Evolutionary conservation across 768 basidiomycete species (phyloP), one percentile per base, ranked within the genome.

Genomic region (Leucocoprinus sp.): DNA sequence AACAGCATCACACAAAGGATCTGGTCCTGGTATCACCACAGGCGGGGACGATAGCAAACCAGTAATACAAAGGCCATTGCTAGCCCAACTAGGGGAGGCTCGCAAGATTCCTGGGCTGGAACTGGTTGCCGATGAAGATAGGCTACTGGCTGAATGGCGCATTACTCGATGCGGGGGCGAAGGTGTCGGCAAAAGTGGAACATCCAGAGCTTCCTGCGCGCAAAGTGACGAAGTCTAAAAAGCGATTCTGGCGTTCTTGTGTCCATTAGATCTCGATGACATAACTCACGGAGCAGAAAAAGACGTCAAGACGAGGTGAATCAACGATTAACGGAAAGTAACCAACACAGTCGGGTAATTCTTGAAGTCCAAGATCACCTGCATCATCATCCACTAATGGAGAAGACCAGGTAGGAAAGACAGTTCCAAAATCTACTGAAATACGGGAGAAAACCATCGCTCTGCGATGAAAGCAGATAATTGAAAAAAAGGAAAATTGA

Each of bases 351-450:
- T 29, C 9, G 7, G 37, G 6, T 17, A 31, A 23, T 6, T 22
- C 19, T n/a, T 45, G 44, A 38, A 45, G 28, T 21, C 28, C 37
- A 11, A 38, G 21, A 17, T 45, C 44, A 7, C 37, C 37, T 9
- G 26, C 27, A 15, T 49, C 28, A 45, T 9, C 39, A 37, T 38
- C 33, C 19, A 33, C 28, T 26, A 31, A 40, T 23, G 35, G 42
- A 26, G 39, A 22, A 4, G 41, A 35, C 17, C 21, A 36, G 26
- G 27, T 38, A 38, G 43, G 41, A 36, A 23, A 27, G 2, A 21
- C 28, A 18, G 24, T 42, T 26, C 41, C 42, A 49, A 53, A 48
- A 34, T 43, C 23, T 5, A 44, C 23, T 4, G 49, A 50, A 17
- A 46, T 36, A 33, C 49, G 40, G 18, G 52, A 33, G 26, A 48